Conservation (phyloP, 768 basidiomycete genomes). For the Boletellus ananiceps region DNA sequence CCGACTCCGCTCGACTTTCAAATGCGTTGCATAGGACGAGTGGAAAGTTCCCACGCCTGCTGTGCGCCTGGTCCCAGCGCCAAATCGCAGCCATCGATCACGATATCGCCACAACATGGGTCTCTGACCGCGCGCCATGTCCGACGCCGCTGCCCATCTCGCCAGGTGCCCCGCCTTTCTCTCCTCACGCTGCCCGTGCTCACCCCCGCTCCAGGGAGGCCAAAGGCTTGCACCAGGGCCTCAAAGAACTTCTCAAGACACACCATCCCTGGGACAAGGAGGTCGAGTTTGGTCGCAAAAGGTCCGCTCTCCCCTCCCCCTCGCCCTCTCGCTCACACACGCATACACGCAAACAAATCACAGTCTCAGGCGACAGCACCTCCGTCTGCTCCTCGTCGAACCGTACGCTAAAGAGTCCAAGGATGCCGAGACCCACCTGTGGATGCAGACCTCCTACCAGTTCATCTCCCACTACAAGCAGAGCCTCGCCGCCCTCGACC, state of each 20-base stretch:
- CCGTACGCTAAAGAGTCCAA: constrained; percentile 70
- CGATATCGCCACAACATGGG: constrained; percentile 21
- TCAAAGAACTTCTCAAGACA: constrained; percentile 72
- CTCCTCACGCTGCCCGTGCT: not conserved
- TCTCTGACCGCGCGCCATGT: constrained; percentile 31
- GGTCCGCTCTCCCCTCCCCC: constrained; percentile 44
- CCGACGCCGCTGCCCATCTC: constrained; percentile 38
- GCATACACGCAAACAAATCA: not conserved
- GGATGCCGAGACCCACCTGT: constrained; percentile 78
- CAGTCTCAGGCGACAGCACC: constrained; percentile 68
- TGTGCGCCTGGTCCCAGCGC: constrained; percentile 2
- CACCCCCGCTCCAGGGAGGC: constrained; percentile 56
- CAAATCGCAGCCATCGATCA: constrained; percentile 11
- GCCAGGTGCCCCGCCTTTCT: constrained; percentile 27
- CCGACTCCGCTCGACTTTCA: too few relatives aligned
- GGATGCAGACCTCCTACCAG: constrained; percentile 90
- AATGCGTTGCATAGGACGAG: too few relatives aligned
- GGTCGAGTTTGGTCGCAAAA: constrained; percentile 81
- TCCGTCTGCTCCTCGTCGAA: constrained; percentile 63
- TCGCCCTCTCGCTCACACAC: too few relatives aligned
- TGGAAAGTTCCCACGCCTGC: constrained; percentile 18
- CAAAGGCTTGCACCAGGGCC: constrained; percentile 62
- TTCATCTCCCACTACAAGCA: constrained; percentile 83
- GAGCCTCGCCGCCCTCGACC: constrained; percentile 64
- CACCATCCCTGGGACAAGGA: constrained; percentile 81